Evolutionary conservation across 169 alveolate species (phyloP).

Genomic region (Eimeria necatrix): DNA sequence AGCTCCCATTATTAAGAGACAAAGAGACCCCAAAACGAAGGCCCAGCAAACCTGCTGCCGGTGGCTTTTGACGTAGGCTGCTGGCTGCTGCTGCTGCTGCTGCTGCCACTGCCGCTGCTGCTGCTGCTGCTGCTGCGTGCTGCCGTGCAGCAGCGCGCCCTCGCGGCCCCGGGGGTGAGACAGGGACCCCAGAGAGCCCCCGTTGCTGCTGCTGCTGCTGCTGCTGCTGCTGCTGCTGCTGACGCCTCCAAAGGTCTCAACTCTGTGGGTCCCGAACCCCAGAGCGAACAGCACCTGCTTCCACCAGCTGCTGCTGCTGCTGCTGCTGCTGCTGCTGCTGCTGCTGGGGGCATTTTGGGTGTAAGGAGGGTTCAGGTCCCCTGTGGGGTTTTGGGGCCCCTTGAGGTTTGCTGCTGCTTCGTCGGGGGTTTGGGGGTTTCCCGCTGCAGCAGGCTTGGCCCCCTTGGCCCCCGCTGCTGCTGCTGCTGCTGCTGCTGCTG

Average conservation of each 20-base stretch:
- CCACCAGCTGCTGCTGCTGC: background rate
- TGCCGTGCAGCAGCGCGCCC: too few relatives aligned
- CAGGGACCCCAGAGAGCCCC: background rate
- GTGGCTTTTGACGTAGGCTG: background rate
- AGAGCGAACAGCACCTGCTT: background rate
- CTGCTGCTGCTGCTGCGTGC: constrained; percentile 18
- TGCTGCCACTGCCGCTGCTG: constrained; percentile 10
- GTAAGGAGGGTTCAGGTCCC: background rate
- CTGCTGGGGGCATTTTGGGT: background rate
- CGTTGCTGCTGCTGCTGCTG: constrained; percentile 13
- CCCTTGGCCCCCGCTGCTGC: background rate
- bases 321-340: background rate
- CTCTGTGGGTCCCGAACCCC: background rate
- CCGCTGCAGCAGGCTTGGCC: background rate
- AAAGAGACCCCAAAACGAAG: background rate
- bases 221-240: background rate
- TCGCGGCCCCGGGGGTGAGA: too few relatives aligned
- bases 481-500: constrained; percentile 8
- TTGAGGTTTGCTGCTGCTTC: background rate
- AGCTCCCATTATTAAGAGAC: background rate
- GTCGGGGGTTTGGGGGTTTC: background rate
- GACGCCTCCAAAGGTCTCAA: constrained; percentile 16
- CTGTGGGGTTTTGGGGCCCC: background rate
- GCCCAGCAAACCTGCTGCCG: background rate
- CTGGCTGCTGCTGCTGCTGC: constrained; percentile 34